Conservation (phyloP, 1,284 basidiomycete genomes). For the Ceratobasidium papillatum region DNA sequence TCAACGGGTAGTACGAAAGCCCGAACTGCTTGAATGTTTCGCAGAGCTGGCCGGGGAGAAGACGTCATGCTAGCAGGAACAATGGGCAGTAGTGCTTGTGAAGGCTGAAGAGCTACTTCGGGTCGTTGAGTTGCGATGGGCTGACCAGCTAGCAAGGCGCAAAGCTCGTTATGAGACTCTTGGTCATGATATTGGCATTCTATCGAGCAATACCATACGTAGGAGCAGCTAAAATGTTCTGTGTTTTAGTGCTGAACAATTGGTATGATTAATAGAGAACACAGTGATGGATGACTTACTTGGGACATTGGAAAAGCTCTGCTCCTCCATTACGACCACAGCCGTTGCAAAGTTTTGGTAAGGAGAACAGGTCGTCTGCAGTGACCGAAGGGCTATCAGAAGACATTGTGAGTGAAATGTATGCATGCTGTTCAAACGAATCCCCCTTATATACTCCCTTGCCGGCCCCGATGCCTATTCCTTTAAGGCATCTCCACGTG, state of each 20-base stretch:
- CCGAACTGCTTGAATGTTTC: not conserved
- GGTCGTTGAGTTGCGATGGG: not conserved
- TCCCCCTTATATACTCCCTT: not conserved
- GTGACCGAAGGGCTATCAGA: not conserved
- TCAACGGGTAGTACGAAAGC: slow-evolving; percentile 3
- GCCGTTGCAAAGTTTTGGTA: not conserved
- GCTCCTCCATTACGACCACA: not conserved
- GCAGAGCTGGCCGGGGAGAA: not conserved
- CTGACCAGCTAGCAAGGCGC: not conserved
- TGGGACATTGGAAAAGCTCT: not conserved
- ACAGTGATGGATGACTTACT: not conserved
- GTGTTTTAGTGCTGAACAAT: too few species aligned
- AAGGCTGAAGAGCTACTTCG: not conserved
- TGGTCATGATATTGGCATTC: not conserved
- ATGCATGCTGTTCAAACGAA: not conserved
- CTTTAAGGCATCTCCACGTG: not conserved
- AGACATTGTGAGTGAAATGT: not conserved
- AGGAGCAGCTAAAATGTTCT: slow-evolving; percentile 12
- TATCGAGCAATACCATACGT: slow-evolving; percentile 14
- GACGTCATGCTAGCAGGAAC: not conserved
- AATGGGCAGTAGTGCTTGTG: not conserved
- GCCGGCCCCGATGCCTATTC: not conserved
- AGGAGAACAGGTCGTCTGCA: not conserved
- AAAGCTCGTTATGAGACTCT: slow-evolving; percentile 4
- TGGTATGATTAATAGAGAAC: too few species aligned